phyloP scores from a whole-genome alignment of 2,329 filamentous ascomycete genomes.

The Myriosclerotinia duriaeana region DNA sequence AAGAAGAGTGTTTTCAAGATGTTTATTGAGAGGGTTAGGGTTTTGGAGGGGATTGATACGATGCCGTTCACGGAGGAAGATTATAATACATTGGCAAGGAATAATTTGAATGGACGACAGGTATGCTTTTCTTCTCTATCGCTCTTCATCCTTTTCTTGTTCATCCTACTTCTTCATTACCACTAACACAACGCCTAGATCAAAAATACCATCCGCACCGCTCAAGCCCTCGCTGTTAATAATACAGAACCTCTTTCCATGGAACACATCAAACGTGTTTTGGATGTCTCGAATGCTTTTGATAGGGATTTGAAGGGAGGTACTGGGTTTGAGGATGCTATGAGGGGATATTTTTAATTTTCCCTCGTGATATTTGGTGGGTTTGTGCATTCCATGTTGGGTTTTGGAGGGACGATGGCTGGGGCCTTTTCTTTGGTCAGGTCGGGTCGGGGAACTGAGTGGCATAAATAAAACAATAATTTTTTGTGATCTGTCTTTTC shows the following conservation, averaged over 20 bases:
- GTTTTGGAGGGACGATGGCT: too few relatives aligned
- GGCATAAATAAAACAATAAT: conserved; percentile 3
- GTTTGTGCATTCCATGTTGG: too few relatives aligned
- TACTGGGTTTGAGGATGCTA: conserved; percentile 75
- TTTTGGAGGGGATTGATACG: conserved; percentile 60
- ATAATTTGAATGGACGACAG: conserved; percentile 68
- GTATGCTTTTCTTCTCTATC: conserved; percentile 43
- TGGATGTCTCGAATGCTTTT: conserved; percentile 83
- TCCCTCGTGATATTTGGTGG: neutral
- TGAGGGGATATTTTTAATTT: conserved; percentile 68
- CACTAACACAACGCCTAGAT: conserved; percentile 49
- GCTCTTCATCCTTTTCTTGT: neutral
- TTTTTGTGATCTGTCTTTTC: neutral
- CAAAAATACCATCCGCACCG: conserved; percentile 83
- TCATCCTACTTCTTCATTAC: neutral
- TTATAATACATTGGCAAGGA: conserved; percentile 62
- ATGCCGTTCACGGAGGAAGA: conserved; percentile 66
- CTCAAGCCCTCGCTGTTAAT: conserved; percentile 77
- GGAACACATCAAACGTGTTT: conserved; percentile 75
- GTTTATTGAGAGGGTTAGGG: conserved; percentile 72
- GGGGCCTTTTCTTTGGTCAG: neutral
- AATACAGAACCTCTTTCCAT: conserved; percentile 71
- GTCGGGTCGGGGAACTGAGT: too few relatives aligned
- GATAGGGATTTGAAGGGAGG: conserved; percentile 81
- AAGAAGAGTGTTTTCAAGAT: conserved; percentile 80